These are phyloP conservation scores for Phalaenopsis equestris DNA, from an alignment of 106 monocot species.

Conservation along the genomic window DNA sequence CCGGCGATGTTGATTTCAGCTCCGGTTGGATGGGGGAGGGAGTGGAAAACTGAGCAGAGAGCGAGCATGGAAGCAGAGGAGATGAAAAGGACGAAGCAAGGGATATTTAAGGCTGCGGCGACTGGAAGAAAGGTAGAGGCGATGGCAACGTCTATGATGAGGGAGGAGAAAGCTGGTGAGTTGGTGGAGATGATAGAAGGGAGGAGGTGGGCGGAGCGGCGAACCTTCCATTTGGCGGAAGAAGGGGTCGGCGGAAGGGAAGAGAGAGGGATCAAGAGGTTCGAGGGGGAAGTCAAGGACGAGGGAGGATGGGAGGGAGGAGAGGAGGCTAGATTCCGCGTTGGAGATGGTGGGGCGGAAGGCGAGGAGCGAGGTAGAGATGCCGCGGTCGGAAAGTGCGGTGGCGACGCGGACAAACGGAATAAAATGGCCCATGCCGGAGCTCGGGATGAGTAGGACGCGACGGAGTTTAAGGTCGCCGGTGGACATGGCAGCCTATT, in stretches of 20 bases:
- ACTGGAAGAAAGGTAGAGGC: slow-evolving; percentile 23
- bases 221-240: slow-evolving; percentile 32
- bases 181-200: slow-evolving; percentile 14
- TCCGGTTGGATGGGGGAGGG: not conserved
- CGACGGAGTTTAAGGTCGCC: too few relatives aligned
- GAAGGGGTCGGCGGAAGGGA: slow-evolving; percentile 38
- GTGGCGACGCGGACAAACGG: slow-evolving; percentile 35
- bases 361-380: slow-evolving; percentile 28
- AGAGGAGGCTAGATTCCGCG: slow-evolving; percentile 32
- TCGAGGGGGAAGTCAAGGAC: slow-evolving; percentile 27
- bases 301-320: slow-evolving; percentile 27
- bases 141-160: slow-evolving; percentile 27
- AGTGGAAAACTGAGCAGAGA: slow-evolving; percentile 24
- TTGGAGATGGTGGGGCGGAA: slow-evolving; percentile 29
- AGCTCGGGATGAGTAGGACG: slow-evolving; percentile 36
- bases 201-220: slow-evolving; percentile 36
- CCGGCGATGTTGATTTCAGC: slow-evolving; percentile 27
- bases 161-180: slow-evolving; percentile 8
- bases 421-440: slow-evolving; percentile 63
- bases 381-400: slow-evolving; percentile 19
- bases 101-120: not conserved
- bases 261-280: slow-evolving; percentile 11
- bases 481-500: too few relatives aligned
- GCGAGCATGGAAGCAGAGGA: slow-evolving; percentile 35
- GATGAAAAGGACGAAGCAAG: slow-evolving; percentile 31